Conservation (phyloP, 257 asterid genomes). For the Plantago ovata region DNA sequence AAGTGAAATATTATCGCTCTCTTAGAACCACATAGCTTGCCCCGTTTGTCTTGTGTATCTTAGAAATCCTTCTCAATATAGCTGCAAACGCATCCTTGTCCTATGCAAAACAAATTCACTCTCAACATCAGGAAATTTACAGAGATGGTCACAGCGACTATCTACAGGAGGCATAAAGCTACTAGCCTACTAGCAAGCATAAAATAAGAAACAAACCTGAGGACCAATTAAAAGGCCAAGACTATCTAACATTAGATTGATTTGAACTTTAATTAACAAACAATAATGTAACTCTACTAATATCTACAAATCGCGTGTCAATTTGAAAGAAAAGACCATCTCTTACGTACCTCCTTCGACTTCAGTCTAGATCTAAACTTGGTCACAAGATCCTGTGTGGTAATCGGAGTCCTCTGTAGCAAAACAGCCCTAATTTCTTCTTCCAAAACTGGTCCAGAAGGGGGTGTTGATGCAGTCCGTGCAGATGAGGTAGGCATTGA, state of each 20-base stretch:
- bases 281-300: too few species aligned
- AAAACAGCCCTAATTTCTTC: conserved; percentile 86
- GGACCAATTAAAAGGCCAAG: too few species aligned
- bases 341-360: conserved; percentile 55
- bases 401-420: conserved; percentile 57
- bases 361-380: conserved; percentile 82
- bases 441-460: conserved; percentile 82
- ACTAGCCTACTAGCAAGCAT: too few species aligned
- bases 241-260: too few species aligned
- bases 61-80: conserved; percentile 73
- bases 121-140: not conserved
- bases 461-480: conserved; percentile 37
- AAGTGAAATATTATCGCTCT: conserved; percentile 29
- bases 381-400: conserved; percentile 90
- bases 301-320: not conserved
- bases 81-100: conserved; percentile 88
- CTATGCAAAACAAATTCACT: conserved; percentile 36
- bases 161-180: too few species aligned
- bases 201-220: too few species aligned
- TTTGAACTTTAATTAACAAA: too few species aligned
- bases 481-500: conserved; percentile 45
- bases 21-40: conserved; percentile 66
- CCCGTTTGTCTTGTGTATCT: conserved; percentile 70
- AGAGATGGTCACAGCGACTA: too few species aligned
- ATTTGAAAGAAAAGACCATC: conserved; percentile 6